Evolutionary conservation across 306 rosid species (phyloP), one percentile per base, ranked within the genome.

Genomic region (Cucurbita maxima): DNA sequence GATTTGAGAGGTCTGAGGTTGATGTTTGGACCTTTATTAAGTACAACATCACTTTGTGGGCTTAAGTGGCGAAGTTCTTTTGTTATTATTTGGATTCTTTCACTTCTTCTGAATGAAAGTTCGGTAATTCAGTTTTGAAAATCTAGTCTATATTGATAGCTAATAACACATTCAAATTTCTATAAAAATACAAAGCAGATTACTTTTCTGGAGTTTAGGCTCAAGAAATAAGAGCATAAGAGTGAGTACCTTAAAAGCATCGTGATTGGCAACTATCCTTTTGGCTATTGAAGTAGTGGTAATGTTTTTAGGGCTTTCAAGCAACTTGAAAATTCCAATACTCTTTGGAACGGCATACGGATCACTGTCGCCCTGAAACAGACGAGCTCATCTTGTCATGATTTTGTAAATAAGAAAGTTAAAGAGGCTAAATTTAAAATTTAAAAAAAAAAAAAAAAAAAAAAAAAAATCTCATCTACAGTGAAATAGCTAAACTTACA

Each of bases 191-290:
- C 6, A 20, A 25, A 52, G 40, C 25, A 34, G 59, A 13, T 47
- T 12, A 8, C 5, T 25, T 68, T 47, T 36, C 41, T 13, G 74
- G 45, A 48, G 74, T 50, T 52, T 2, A 51, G 38, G 74, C 34
- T 70, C 47, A 16, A 20, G 44, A 34, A 48, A 50, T 7, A 10
- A 41, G 53, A 81, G 13, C 53, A 63, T 37, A 1, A 1, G 40
- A 56, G 73, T 20, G 45, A 40, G 19, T 72, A 95, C 99, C 97
- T 73, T 30, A 51, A 83, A 95, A 72, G 99, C 97, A 63, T 91
- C 99, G 79, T 95, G 97, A 73, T 91, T 95, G 62, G 97, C 96
- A 76, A 91, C 76, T 82, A 95, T 95, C 85, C 99, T 88, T 71
- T 84, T 88, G 38, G 97, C 95, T 72, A 95, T 89, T 59, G 96